Evolutionary conservation across 192 early-diverging fungal genomes (phyloP).

Genomic region (Kappamyces sp.): DNA sequence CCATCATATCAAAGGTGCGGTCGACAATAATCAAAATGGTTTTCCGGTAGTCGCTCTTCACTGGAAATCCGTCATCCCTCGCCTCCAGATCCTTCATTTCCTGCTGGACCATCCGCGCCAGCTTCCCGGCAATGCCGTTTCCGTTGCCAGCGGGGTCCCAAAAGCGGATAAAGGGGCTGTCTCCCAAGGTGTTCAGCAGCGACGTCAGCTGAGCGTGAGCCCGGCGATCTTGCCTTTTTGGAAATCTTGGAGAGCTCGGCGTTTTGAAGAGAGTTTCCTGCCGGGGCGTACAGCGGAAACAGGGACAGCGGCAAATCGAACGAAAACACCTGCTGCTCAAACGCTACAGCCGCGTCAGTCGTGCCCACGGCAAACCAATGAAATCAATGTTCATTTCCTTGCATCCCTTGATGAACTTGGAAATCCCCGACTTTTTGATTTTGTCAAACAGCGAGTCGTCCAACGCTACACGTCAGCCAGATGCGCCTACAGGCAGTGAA

Average conservation of each 20-base stretch:
- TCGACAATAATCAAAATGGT: slow-evolving; percentile 86
- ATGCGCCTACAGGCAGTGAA: slow-evolving; percentile 26
- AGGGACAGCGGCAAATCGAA: slow-evolving; percentile 31
- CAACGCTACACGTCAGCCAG: slow-evolving; percentile 40
- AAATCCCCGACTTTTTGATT: slow-evolving; percentile 40
- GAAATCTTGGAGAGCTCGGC: slow-evolving; percentile 27
- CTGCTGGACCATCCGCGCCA: slow-evolving; percentile 1
- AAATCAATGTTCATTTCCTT: slow-evolving; percentile 81
- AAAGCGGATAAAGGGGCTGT: slow-evolving; percentile 66
- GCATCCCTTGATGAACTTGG: slow-evolving; percentile 52
- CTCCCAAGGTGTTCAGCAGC: slow-evolving; percentile 38
- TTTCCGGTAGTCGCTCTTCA: slow-evolving; percentile 32
- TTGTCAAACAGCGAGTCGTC: slow-evolving; percentile 56
- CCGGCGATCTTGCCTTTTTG: slow-evolving; percentile 18
- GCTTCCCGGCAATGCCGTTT: not conserved
- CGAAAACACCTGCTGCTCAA: slow-evolving; percentile 42
- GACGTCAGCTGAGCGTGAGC: slow-evolving; percentile 28
- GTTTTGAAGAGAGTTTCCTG: slow-evolving; percentile 9
- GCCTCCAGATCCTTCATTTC: slow-evolving; percentile 6
- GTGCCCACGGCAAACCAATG: slow-evolving; percentile 45
- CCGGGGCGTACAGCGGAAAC: slow-evolving; percentile 25
- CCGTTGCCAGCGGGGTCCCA: slow-evolving; percentile 68
- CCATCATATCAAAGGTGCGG: slow-evolving; percentile 81
- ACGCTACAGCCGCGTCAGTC: slow-evolving; percentile 23
- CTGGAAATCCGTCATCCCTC: slow-evolving; percentile 12